phyloP scores from a whole-genome alignment of 306 rosid genomes.

The Myrica gale region DNA sequence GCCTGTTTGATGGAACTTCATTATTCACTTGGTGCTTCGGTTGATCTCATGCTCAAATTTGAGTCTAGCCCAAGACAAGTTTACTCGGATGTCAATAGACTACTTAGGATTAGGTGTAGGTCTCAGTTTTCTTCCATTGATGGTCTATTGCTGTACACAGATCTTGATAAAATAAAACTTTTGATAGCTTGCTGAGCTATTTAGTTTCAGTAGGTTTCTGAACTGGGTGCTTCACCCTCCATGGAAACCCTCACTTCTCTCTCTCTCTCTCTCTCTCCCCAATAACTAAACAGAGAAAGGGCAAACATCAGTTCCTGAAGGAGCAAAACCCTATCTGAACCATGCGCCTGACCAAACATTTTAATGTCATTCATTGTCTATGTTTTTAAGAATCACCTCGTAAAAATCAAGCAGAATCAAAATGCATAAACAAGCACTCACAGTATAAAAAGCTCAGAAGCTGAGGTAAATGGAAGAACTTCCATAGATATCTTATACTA shows the following conservation, averaged over 20 bases:
- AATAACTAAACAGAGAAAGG: background rate
- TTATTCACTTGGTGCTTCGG: background rate
- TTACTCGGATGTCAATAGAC: background rate
- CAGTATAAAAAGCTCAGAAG: slow-evolving; percentile 10
- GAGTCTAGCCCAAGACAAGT: background rate
- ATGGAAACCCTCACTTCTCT: background rate
- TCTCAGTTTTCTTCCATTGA: background rate
- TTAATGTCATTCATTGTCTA: background rate
- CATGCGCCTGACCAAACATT: background rate
- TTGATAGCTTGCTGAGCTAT: background rate
- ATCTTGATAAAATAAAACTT: background rate
- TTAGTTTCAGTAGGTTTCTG: background rate
- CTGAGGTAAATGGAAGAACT: slow-evolving; percentile 8
- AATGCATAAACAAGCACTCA: background rate
- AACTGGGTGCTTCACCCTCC: background rate
- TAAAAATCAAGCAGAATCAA: background rate
- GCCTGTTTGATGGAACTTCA: background rate
- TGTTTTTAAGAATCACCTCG: background rate
- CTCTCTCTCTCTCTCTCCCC: background rate
- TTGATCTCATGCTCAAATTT: slow-evolving; percentile 4
- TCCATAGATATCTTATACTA: slow-evolving; percentile 16
- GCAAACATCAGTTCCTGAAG: background rate
- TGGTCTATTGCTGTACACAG: background rate
- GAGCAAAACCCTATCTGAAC: background rate
- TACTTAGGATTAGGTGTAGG: background rate